Base-by-base conservation (phyloP, 257 asterid species). In the Solanum chmielewskii region DNA sequence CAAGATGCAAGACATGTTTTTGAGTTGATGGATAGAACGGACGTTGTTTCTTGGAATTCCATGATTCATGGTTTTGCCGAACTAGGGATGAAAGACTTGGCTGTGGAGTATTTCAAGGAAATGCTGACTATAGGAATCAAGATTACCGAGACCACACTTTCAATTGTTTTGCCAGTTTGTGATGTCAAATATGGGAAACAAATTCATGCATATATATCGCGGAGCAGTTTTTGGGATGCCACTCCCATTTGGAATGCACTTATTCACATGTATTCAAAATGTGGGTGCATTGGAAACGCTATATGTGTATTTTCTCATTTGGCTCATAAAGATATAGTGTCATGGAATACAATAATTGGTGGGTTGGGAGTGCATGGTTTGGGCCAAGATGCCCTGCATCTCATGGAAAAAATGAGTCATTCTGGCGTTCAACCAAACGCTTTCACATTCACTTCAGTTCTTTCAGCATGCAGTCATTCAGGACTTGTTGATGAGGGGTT, bases 321-420 rank as follows among this genome's bases (percentile, higher is more conserved):
- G 92, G 83, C 76, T 27, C 33, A 33, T n/a, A 59, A 77, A 88
- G 94, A 92, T 88, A 77, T 88, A 52, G 92, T 91, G 41, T 89
- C 94, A 1, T 90, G 94, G 92, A 92, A 92, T 83, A 92, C 92
- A 45, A 92, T 92, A 87, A 90, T 92, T 20, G 87, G 92, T n/a
- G 94, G 91, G 9, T 88, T 92, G n/a, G 92, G 92, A 37, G 60
- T 85, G 87, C 89, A 92, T 52, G 92, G 94, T 20, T 86, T 74
- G 56, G 94, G 92, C 23, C 81, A 73, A 86, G 85, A 85, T 47
- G 89, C 94, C 84, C 66, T 92, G n/a, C 76, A 83, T 8, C 91
- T 89, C 39, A 31, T 92, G 64, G 68, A 89, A 56, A 87, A 87
- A 80, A 92, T 90, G 92, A 86, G 76, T n/a, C 59, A n/a, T 69